Base-by-base conservation (phyloP, 306 rosid genomes). In the Gastrolobium bilobum region DNA sequence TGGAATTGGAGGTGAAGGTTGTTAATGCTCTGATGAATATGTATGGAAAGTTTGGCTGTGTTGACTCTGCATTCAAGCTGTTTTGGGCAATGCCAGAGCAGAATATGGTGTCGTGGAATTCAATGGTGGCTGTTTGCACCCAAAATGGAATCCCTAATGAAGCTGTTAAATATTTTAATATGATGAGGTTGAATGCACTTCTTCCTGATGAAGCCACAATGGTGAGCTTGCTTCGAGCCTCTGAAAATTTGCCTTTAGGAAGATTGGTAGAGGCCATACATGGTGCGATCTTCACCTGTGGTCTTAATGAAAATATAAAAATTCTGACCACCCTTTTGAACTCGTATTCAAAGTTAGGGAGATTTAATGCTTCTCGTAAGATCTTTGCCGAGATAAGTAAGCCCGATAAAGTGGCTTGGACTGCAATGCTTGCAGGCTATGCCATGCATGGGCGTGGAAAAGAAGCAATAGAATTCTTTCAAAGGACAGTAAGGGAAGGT, bases 391-490 rank as follows among this genome's bases (percentile, higher is more conserved):
- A 88, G 87, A 68, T 93, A 15, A 11, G 29, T 50, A 57, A 69
- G 79, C 91, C 89, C 2, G 97, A 93, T 58, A 88, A 81, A 88
- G 94, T 87, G 71, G 90, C 94, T 71, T 87, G 90, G 89, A 88
- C 93, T 56, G 97, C 98, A 4, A 91, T 93, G 97, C 84, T 93
- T 62, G 91, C 97, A 9, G 86, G 91, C 11, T 85, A 85, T 66
- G 90, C 98, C 4, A 68, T 82, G 51, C 97, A 91, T 38, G 97
- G 94, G n/a, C 33, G 7, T 44, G 94, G 98, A 11, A 81, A 71
- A 80, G 79, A 88, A 76, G 93, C 97, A 4, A 81, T 84, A 42
- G 81, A 87, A 70, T 82, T 89, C 52, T 91, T 91, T 38, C 89
- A 86, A 79, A 81, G 44, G 85, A 85, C 70, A 69, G 70, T 86